Evolutionary conservation across 2,329 filamentous ascomycete genomes (phyloP), one percentile per base, ranked within the genome.

Genomic region (Aureobasidium pullulans): DNA sequence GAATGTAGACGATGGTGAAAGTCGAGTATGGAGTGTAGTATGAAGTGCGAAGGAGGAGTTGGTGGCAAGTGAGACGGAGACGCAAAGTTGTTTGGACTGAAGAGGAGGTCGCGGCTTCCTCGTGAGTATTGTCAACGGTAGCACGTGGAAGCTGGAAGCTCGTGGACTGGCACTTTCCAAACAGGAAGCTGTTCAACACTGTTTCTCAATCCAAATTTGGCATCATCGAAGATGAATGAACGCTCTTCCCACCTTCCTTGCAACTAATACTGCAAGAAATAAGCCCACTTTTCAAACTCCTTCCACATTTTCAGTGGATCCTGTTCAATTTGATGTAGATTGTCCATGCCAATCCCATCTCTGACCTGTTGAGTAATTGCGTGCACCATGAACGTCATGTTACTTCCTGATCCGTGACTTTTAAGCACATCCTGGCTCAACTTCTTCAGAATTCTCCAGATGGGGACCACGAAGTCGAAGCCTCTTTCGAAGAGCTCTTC

Each of bases 381-480:
- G n/a, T 39, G 32, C 4, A 57, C 43, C 54, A 47, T 40, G 6
- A 32, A 40, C 3, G 42, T n/a, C 5, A 57, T 4, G 9, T 32
- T 31, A 36, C 59, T 62, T 4, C 42, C 23, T 13, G 13, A 5
- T 19, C 62, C 60, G 32, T 63, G 62, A 42, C 62, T 63, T 16
- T 58, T 60, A 16, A 34, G 6, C 32, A 63, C 62, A 43, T 58
- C 46, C 31, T 28, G 32, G 23, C 11, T 9, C 16, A 63, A 42
- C 28, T 62, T 47, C 11, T 53, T 53, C n/a, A 63, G 40, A 1
- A 63, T 10, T 6, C 49, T 60, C 32, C 52, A 62, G 3, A 63
- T 48, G 2, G 61, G 52, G 15, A 56, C 50, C 19, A 61, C 62
- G 31, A 63, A 62, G 32, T 63, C 62, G 10, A 63, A 44, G 7